Evolutionary conservation across 495 filamentous ascomycete genomes (phyloP), one percentile per base, ranked within the genome.

Genomic region (Echria macrotheca): DNA sequence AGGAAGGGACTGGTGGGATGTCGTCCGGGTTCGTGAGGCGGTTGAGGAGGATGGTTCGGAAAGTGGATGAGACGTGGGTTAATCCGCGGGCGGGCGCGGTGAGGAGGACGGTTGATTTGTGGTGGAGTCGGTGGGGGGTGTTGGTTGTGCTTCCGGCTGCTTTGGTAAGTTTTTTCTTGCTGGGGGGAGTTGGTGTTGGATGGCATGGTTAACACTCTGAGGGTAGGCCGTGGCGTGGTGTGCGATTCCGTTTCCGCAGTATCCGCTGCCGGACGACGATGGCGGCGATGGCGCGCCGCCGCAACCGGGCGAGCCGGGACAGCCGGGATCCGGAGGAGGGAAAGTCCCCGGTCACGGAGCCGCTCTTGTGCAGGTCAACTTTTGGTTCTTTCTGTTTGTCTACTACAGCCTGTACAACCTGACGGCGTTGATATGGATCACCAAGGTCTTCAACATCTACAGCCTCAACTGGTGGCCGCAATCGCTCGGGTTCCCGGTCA

Each of bases 401-500:
- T 84, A 82, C 66, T 84, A 84, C 59, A 76, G 76, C 19, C 78
- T 81, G 57, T 84, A 84, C 61, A 81, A 79, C 55, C 57, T 82
- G 19, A 79, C 77, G 5, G 80, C 77, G 3, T 63, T 84, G 52
- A 73, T 82, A 23, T 84, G 80, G 80, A 80, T 84, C 40, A 84
- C 80, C 35, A 84, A 84, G 52, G 70, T 84, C 1, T 84, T 84
- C 60, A 84, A 84, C 59, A 66, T 84, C 19, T 84, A 84, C 63
- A 79, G 76, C 35, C 66, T 84, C 24, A 81, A 81, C 62, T 81
- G 77, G 77, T 83, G 80, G 80, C 80, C 80, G 6, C 64, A 71
- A 23, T 72, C 72, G 22, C 66, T 82, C 7, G 80, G 80, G 5
- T 81, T 83, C 44, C 75, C 78, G 5, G 31, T 73, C 12, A 81